Evolutionary conservation across 2,329 filamentous ascomycete genomes (phyloP).

Genomic region (Trichoderma lentiforme): DNA sequence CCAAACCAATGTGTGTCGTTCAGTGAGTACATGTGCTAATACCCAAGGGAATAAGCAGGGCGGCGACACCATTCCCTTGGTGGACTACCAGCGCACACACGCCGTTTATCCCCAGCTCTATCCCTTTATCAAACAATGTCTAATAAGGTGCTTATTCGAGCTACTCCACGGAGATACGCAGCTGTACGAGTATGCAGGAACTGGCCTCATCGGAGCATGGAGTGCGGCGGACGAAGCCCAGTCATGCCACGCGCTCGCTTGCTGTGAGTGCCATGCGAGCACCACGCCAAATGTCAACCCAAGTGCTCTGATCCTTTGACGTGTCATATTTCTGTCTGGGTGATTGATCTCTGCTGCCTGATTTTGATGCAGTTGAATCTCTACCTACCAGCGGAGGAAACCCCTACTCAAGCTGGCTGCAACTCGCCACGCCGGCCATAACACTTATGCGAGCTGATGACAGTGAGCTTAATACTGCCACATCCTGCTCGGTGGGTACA

Average conservation of each 20-base stretch:
- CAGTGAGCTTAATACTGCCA: background rate
- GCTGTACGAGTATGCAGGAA: background rate
- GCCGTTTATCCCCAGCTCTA: background rate
- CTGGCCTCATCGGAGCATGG: background rate
- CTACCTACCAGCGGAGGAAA: background rate
- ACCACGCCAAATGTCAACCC: background rate
- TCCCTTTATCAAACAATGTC: conserved; percentile 5
- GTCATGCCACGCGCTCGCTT: background rate
- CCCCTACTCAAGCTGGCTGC: background rate
- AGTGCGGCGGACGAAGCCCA: background rate
- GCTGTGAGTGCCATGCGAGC: background rate
- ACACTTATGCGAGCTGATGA: background rate
- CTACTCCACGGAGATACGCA: background rate
- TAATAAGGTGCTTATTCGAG: background rate
- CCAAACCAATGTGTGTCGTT: background rate
- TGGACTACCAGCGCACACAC: background rate
- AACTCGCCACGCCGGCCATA: background rate
- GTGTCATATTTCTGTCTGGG: background rate
- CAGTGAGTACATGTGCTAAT: background rate
- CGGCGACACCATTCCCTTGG: background rate
- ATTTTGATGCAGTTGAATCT: background rate
- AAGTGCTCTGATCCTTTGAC: background rate
- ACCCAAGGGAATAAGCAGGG: conserved; percentile 3
- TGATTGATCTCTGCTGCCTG: background rate
- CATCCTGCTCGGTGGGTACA: background rate